Conservation (phyloP, 768 basidiomycete genomes). For the Tulasnella sp. region DNA sequence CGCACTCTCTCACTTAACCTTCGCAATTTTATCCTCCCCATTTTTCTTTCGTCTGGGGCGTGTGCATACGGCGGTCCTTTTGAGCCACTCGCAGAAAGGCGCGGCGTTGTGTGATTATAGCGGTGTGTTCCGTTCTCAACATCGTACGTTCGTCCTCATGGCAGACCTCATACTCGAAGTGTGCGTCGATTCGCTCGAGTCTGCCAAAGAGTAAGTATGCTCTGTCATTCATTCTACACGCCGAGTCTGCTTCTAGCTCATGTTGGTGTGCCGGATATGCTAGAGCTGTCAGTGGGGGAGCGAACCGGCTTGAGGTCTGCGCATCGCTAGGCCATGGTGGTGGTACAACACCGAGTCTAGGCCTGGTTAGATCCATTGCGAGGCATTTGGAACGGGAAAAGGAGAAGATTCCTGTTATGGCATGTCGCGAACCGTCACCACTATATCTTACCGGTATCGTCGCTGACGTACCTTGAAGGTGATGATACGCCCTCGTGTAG, state of each 20-base stretch:
- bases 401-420: constrained; percentile 61
- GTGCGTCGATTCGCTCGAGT: constrained; percentile 66
- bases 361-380: constrained; percentile 49
- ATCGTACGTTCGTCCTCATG: no score
- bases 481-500: constrained; percentile 69
- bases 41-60: no score
- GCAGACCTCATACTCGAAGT: constrained; percentile 38
- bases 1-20: no score
- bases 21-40: no score
- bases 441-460: not conserved
- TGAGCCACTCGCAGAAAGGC: no score
- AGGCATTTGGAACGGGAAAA: constrained; percentile 34
- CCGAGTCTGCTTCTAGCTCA: not conserved
- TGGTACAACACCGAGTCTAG: constrained; percentile 72
- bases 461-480: constrained; percentile 31
- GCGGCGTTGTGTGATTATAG: no score
- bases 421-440: constrained; percentile 23
- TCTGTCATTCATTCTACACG: no score
- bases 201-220: constrained; percentile 46
- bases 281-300: constrained; percentile 60
- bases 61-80: no score
- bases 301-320: constrained; percentile 67
- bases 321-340: constrained; percentile 59
- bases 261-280: constrained; percentile 12
- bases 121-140: no score